These are phyloP conservation scores for Hypoxylon sp. DNA, from an alignment of 2,329 filamentous ascomycete species.

Conservation along the genomic window DNA sequence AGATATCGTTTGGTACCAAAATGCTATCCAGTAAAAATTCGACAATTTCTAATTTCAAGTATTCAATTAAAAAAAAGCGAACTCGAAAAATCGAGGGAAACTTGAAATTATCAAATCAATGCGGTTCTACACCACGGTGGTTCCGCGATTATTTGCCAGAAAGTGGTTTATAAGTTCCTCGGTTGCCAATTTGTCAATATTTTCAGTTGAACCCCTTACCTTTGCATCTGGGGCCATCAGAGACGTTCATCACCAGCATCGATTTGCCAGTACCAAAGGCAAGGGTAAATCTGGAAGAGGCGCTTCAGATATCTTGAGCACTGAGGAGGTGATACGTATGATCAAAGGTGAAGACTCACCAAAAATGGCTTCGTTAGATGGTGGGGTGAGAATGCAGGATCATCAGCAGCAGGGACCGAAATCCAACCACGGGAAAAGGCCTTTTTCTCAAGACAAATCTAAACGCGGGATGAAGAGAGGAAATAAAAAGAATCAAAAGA, in stretches of 20 bases:
- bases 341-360: background rate
- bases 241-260: constrained; percentile 3
- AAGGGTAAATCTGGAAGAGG: background rate
- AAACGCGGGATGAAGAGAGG: constrained; percentile 40
- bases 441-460: constrained; percentile 36
- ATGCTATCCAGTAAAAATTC: constrained; percentile 33
- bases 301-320: background rate
- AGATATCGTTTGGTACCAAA: constrained; percentile 11
- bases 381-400: constrained; percentile 16
- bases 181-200: background rate
- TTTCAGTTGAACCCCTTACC: constrained; percentile 3
- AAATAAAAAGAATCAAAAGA: constrained; percentile 61
- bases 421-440: constrained; percentile 43
- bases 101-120: constrained; percentile 27
- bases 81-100: background rate
- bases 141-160: constrained; percentile 21
- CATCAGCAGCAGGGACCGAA: constrained; percentile 17
- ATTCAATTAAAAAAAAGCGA: background rate
- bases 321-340: constrained; percentile 16
- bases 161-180: background rate
- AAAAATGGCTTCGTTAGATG: constrained; percentile 9
- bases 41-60: constrained; percentile 32
- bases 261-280: background rate
- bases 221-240: background rate
- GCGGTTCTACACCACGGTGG: constrained; percentile 18